Evolutionary conservation across 2,329 filamentous ascomycete genomes (phyloP).

Genomic region (Phaeoacremonium minimum): DNA sequence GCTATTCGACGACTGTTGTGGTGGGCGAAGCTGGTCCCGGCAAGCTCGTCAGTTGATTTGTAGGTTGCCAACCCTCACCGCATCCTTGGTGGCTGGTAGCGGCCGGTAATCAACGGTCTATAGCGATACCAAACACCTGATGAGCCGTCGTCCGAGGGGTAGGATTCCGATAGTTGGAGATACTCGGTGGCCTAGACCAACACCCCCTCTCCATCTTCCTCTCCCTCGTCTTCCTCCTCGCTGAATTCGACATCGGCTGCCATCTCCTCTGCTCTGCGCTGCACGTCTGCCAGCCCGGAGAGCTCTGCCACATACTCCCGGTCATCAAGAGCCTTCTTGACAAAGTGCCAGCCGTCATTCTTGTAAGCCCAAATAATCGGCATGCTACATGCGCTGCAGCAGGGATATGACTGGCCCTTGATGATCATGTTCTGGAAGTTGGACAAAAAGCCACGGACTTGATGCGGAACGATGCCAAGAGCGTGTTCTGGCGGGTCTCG

Average conservation of each 20-base stretch:
- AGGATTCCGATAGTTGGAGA: constrained; percentile 11
- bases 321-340: constrained; percentile 69
- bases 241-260: constrained; percentile 56
- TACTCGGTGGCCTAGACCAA: constrained; percentile 27
- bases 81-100: no score
- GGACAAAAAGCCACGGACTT: constrained; percentile 72
- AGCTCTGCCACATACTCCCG: constrained; percentile 76
- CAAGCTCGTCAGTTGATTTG: no score
- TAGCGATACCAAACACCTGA: no score
- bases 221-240: constrained; percentile 47
- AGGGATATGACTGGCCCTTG: constrained; percentile 70
- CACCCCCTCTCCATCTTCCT: constrained; percentile 50
- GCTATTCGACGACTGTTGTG: no score
- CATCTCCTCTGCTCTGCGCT: constrained; percentile 50
- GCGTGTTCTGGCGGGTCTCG: constrained; percentile 55
- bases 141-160: no score
- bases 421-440: constrained; percentile 72
- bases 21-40: no score
- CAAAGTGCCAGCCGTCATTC: constrained; percentile 68
- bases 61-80: no score
- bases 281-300: constrained; percentile 70
- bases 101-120: no score
- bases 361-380: constrained; percentile 66
- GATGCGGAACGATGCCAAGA: constrained; percentile 71
- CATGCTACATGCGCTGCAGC: constrained; percentile 75